phyloP scores from a whole-genome alignment of 352 stramenopile genomes.

The Globisporangium alternatum region DNA sequence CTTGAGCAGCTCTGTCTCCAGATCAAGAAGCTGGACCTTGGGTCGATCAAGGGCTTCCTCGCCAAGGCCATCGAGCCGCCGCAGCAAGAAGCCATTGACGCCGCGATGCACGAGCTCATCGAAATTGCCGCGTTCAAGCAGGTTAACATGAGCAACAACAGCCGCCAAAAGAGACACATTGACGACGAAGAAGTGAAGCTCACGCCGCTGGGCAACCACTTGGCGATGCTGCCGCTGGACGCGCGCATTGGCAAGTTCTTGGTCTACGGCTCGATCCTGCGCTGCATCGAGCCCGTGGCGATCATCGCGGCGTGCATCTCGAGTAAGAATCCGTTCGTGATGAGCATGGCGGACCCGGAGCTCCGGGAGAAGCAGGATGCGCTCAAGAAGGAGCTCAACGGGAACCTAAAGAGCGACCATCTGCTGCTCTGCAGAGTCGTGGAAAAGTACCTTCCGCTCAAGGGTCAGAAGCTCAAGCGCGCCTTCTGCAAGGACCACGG shows the following conservation, averaged over 20 bases:
- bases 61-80: constrained; percentile 92
- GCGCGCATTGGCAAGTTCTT: constrained; percentile 87
- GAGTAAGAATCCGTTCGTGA: constrained; percentile 76
- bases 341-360: constrained; percentile 65
- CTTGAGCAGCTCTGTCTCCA: constrained; percentile 85
- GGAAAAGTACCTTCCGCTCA: constrained; percentile 52
- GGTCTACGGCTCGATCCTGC: constrained; percentile 84
- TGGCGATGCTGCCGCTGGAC: constrained; percentile 81
- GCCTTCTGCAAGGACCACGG: constrained; percentile 67
- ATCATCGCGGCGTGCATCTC: constrained; percentile 83
- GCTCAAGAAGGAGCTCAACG: constrained; percentile 65
- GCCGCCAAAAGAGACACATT: constrained; percentile 15
- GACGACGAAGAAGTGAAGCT: constrained; percentile 66
- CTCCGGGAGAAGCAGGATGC: constrained; percentile 50
- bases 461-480: constrained; percentile 51
- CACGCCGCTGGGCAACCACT: constrained; percentile 91
- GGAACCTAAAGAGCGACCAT: constrained; percentile 75
- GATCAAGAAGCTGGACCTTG: constrained; percentile 82
- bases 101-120: constrained; percentile 89
- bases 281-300: constrained; percentile 77
- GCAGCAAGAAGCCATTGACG: constrained; percentile 83
- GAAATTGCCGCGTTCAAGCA: constrained; percentile 85
- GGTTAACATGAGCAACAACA: constrained; percentile 13
- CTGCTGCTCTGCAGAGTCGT: constrained; percentile 79
- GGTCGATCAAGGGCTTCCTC: constrained; percentile 69